phyloP scores from a whole-genome alignment of 164 flowering plant species.

The Houttuynia cordata region DNA sequence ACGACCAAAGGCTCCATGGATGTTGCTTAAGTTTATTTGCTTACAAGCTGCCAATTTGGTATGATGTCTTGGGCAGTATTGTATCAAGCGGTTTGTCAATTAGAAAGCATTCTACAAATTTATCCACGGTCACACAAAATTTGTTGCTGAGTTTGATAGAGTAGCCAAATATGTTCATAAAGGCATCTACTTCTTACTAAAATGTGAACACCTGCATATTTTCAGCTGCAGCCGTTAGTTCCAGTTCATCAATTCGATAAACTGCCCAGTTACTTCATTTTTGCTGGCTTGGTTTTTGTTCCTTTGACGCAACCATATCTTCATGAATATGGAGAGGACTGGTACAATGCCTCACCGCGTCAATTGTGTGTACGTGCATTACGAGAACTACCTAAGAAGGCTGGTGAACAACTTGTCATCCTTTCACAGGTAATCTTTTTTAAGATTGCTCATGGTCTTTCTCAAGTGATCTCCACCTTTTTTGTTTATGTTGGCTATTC shows the following conservation, averaged over 20 bases:
- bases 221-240: slow-evolving; percentile 70
- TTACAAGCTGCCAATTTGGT: too few relatives aligned
- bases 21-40: too few relatives aligned
- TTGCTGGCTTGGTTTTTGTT: slow-evolving; percentile 70
- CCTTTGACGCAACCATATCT: slow-evolving; percentile 91
- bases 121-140: too few relatives aligned
- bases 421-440: slow-evolving; percentile 62
- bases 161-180: not conserved
- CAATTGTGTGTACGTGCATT: slow-evolving; percentile 85
- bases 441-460: not conserved
- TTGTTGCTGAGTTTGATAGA: too few relatives aligned
- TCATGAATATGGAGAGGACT: slow-evolving; percentile 96
- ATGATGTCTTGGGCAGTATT: too few relatives aligned
- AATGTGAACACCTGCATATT: not conserved
- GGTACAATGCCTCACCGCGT: slow-evolving; percentile 96
- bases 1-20: too few relatives aligned
- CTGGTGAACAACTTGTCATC: slow-evolving; percentile 77
- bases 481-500: not conserved
- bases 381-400: slow-evolving; percentile 58
- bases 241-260: slow-evolving; percentile 93
- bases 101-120: too few relatives aligned
- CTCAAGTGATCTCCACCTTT: not conserved
- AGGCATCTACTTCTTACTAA: not conserved
- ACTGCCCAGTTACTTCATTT: slow-evolving; percentile 82
- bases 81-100: too few relatives aligned